These are phyloP conservation scores for Verticillium longisporum DNA, from an alignment of 2,329 filamentous ascomycete genomes.

Conservation along the genomic window DNA sequence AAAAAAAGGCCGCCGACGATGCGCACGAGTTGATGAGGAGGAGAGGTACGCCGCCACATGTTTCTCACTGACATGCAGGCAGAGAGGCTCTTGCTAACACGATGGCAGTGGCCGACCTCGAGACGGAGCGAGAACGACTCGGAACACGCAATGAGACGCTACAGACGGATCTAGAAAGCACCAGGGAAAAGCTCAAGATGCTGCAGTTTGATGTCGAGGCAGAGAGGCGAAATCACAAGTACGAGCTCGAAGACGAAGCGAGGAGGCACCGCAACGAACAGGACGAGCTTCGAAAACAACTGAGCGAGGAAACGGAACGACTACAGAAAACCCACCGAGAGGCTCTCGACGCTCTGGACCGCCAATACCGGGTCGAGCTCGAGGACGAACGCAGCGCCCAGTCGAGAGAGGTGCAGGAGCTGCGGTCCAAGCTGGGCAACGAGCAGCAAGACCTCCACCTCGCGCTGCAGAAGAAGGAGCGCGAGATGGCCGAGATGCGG, in stretches of 20 bases:
- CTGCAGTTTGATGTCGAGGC: conserved; percentile 32
- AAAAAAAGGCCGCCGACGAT: conserved; percentile 66
- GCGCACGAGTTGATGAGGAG: conserved; percentile 67
- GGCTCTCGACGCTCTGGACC: conserved; percentile 58
- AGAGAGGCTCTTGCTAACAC: conserved; percentile 7
- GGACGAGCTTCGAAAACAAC: conserved; percentile 44
- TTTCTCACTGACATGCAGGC: background rate
- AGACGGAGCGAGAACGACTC: conserved; percentile 38
- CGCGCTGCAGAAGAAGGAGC: conserved; percentile 44
- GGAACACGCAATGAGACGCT: conserved; percentile 42
- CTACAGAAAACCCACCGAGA: conserved; percentile 58
- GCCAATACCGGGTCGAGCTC: conserved; percentile 55
- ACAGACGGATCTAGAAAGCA: conserved; percentile 54
- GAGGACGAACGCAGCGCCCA: conserved; percentile 56
- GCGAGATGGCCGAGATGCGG: conserved; percentile 43
- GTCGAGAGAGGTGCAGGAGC: conserved; percentile 57
- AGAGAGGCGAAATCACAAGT: conserved; percentile 36
- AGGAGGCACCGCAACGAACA: conserved; percentile 49
- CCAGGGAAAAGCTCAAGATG: conserved; percentile 28
- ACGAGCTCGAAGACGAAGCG: conserved; percentile 47
- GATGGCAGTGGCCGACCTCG: conserved; percentile 37
- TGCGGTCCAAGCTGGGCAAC: conserved; percentile 45
- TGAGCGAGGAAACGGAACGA: conserved; percentile 48
- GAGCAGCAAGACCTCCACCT: conserved; percentile 45
- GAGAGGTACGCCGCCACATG: conserved; percentile 53